Conservation (phyloP, 257 asterid species). For the Rhazya stricta region DNA sequence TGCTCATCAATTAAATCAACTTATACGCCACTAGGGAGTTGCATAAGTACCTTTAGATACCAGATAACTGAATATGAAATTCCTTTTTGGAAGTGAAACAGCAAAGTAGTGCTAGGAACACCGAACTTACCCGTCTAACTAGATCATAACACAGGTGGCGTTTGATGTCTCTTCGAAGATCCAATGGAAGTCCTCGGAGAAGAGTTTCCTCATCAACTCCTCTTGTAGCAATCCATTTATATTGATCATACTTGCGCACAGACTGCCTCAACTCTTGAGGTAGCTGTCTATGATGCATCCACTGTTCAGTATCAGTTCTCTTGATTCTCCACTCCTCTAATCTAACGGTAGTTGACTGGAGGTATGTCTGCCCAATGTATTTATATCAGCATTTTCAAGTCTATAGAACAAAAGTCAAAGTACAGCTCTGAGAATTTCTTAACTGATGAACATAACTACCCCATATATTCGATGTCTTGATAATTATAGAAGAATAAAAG, state of each 20-base stretch:
- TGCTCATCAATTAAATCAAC: neutral
- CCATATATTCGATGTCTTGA: no score
- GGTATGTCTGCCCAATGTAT: constrained; percentile 61
- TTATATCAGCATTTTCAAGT: constrained; percentile 1
- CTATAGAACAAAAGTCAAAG: neutral
- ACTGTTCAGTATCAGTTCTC: constrained; percentile 88
- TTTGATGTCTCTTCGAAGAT: constrained; percentile 89
- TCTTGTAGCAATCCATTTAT: constrained; percentile 87
- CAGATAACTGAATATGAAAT: neutral
- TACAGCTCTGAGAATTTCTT: neutral
- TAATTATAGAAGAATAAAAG: neutral
- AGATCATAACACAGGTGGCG: constrained; percentile 95
- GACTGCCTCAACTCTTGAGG: constrained; percentile 83
- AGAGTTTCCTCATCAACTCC: constrained; percentile 90
- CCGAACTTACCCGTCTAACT: constrained; percentile 68
- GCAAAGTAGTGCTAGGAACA: neutral
- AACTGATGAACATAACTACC: neutral
- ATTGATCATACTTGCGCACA: constrained; percentile 86
- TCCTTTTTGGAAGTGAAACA: neutral
- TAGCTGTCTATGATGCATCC: constrained; percentile 97
- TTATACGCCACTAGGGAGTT: neutral
- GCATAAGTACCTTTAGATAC: neutral
- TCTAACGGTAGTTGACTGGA: constrained; percentile 86
- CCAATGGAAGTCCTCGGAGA: constrained; percentile 79
- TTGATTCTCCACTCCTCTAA: constrained; percentile 92